A percentile compares a stretch with the other conserved stretches of the same genome.
These are phyloP conservation scores for Neurospora crassa DNA, from an alignment of 2,329 filamentous ascomycete genomes.

Conservation along the genomic window DNA sequence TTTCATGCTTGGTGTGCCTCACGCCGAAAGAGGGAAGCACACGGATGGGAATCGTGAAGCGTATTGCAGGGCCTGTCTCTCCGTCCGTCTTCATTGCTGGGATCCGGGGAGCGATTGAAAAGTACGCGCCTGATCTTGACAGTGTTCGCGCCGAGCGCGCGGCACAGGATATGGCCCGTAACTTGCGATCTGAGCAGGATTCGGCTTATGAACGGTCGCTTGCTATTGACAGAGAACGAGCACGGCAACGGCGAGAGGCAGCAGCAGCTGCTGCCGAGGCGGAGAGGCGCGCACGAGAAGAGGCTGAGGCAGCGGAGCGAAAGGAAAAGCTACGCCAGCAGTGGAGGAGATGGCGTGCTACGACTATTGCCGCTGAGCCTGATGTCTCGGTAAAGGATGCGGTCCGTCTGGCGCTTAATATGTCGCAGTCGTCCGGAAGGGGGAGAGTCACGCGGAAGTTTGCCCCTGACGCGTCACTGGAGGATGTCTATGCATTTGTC, in stretches of 20 bases:
- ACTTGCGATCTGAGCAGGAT: conserved; percentile 79
- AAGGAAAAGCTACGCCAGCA: conserved; percentile 40
- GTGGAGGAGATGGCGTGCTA: conserved; percentile 75
- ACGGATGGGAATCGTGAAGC: conserved; percentile 82
- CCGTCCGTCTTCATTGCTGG: conserved; percentile 65
- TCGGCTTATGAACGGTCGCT: conserved; percentile 88
- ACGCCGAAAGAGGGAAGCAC: conserved; percentile 76
- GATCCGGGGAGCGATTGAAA: conserved; percentile 61
- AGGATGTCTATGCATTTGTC: conserved; percentile 92
- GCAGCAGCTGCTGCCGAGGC: conserved; percentile 60
- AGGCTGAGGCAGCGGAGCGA: conserved; percentile 50
- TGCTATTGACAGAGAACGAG: conserved; percentile 78
- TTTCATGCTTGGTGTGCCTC: conserved; percentile 75
- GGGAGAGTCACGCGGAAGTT: conserved; percentile 75
- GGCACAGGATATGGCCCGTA: conserved; percentile 73
- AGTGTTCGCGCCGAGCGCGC: conserved; percentile 65
- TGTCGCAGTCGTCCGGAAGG: conserved; percentile 49
- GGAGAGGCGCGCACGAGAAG: conserved; percentile 49
- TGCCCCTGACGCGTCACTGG: conserved; percentile 55
- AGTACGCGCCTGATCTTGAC: conserved; percentile 67
- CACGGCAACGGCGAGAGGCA: conserved; percentile 65
- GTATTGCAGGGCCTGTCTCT: conserved; percentile 63
- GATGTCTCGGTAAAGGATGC: conserved; percentile 50
- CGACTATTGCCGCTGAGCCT: conserved; percentile 60
- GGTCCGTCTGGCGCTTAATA: conserved; percentile 61